phyloP scores from a whole-genome alignment of 495 filamentous ascomycete genomes.

The Lophium mytilinum region DNA sequence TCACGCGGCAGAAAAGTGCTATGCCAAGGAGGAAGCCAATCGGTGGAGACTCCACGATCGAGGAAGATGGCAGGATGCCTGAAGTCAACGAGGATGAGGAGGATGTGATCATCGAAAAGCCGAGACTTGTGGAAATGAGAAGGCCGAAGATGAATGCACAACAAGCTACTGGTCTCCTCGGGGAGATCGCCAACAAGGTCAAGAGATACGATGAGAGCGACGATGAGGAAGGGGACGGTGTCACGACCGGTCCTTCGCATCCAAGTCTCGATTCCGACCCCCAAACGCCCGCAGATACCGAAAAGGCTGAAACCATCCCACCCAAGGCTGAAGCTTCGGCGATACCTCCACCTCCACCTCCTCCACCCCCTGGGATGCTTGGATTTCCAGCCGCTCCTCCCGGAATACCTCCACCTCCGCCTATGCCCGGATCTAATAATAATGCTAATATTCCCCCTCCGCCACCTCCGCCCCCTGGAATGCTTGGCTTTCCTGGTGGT shows the following conservation, averaged over 20 bases:
- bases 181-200: constrained; percentile 73
- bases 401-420: constrained; percentile 42
- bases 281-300: constrained; percentile 59
- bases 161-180: constrained; percentile 66
- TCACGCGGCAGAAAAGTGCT: constrained; percentile 45
- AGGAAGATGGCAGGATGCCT: constrained; percentile 29
- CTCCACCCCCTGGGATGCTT: constrained; percentile 40
- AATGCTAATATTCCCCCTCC: constrained; percentile 38
- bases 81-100: constrained; percentile 36
- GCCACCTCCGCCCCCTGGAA: constrained; percentile 38
- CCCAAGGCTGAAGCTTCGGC: constrained; percentile 19
- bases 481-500: constrained; percentile 31
- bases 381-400: constrained; percentile 27
- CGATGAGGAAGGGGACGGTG: constrained; percentile 60
- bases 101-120: constrained; percentile 36
- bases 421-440: constrained; percentile 42
- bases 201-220: constrained; percentile 63
- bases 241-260: constrained; percentile 70
- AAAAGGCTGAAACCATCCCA: constrained; percentile 42
- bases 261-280: constrained; percentile 67
- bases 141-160: constrained; percentile 66
- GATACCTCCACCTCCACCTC: constrained; percentile 42
- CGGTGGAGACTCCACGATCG: constrained; percentile 15
- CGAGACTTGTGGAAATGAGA: constrained; percentile 41
- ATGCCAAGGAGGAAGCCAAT: constrained; percentile 29